Evolutionary conservation across 257 asterid genomes (phyloP), one percentile per base, ranked within the genome.

Genomic region (Datura wrightii): DNA sequence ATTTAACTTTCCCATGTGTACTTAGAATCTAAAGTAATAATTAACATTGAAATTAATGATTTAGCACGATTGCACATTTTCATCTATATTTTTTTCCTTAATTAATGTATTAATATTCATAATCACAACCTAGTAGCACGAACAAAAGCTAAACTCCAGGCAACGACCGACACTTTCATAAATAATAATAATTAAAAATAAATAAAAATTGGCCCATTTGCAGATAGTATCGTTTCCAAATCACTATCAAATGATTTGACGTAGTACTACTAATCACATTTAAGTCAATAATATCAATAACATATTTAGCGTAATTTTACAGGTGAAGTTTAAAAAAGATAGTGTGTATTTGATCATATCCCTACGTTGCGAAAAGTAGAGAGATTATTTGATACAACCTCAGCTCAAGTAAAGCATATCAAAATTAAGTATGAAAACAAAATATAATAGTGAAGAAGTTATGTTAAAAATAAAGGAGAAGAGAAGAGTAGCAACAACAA

Each of bases 21-120:
- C 76, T 13, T 9, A 24, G 44, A 8, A 37, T 37, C 55, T 18
- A 70, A 70, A 46, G 58, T 46, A 72, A 72, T 24, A 46, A 39
- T 39, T 67, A 37, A 46, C 39, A 39, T 72, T 72, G 37, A 46
- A 46, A 34, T 65, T 9, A 50, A 62, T 19, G n/a, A 72, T 46
- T 72, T 72, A 58, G 58, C 41, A 72, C 59, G 59, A 46, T 46
- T 72, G 42, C 59, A 46, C 41, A 46, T 19, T 72, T 71, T 46
- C n/a, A 72, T 72, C 37, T 2, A 44, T 19, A 71, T 4, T 9
- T 42, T n/a, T 67, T 67, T 69, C 7, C 79, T 42, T 18, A 1
- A 39, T 62, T 31, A 10, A 31, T 31, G 31, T 24, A 65, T 65
- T 1, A 65, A 39, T 39, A 18, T 70, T 42, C 55, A 70, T 70